Evolutionary conservation across 331 rosid species (phyloP).

Genomic region (Quercus lobata): DNA sequence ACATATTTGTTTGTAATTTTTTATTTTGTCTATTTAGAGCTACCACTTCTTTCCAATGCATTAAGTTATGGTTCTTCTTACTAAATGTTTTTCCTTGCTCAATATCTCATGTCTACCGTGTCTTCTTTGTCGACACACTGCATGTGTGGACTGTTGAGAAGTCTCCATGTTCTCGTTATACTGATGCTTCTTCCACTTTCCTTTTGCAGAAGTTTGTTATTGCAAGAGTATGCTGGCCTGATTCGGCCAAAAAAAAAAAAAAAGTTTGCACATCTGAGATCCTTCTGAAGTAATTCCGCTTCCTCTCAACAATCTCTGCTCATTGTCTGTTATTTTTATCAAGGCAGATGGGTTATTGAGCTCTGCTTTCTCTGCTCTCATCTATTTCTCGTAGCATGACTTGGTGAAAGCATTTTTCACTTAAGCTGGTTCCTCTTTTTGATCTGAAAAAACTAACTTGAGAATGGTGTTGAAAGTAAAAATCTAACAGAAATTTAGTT

Average conservation of each 20-base stretch:
- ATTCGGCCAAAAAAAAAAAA: background rate
- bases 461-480: slow-evolving; percentile 18
- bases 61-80: background rate
- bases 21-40: background rate
- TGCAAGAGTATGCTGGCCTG: background rate
- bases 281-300: slow-evolving; percentile 24
- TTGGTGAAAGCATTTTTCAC: slow-evolving; percentile 39
- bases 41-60: background rate
- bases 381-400: slow-evolving; percentile 24
- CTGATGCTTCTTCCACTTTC: slow-evolving; percentile 18
- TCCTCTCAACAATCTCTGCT: slow-evolving; percentile 22
- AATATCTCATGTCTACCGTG: background rate
- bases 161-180: background rate
- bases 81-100: background rate
- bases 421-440: slow-evolving; percentile 32
- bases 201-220: slow-evolving; percentile 36
- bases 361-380: slow-evolving; percentile 28
- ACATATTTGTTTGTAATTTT: background rate
- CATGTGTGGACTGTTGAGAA: background rate
- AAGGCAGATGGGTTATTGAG: slow-evolving; percentile 34
- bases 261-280: slow-evolving; percentile 19
- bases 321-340: slow-evolving; percentile 23
- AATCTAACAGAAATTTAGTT: slow-evolving; percentile 21
- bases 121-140: background rate
- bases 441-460: slow-evolving; percentile 22